Conservation (phyloP, 2,329 filamentous ascomycete genomes). For the Fusarium sp. region DNA sequence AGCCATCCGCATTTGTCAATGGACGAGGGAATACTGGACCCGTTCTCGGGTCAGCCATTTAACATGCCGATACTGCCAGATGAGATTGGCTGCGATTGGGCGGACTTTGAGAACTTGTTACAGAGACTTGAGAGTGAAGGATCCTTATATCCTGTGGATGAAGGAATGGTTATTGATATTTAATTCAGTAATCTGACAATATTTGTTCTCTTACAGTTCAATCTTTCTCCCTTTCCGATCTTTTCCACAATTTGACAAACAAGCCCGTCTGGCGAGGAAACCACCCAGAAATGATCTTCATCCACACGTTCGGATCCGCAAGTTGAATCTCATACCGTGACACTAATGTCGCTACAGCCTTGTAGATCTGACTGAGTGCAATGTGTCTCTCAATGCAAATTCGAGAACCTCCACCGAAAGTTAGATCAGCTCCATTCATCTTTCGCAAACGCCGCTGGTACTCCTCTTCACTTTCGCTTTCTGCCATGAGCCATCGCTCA, state of each 20-base stretch:
- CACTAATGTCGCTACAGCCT: conserved; percentile 58
- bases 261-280: conserved; percentile 16
- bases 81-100: conserved; percentile 18
- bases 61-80: conserved; percentile 1
- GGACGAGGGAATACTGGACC: background rate
- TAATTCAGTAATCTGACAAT: background rate
- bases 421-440: conserved; percentile 53
- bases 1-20: background rate
- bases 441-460: conserved; percentile 47
- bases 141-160: background rate
- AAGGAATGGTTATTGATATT: background rate
- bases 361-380: conserved; percentile 53
- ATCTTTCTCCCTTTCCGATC: too few species aligned
- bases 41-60: background rate
- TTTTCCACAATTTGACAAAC: conserved; percentile 2
- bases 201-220: too few species aligned
- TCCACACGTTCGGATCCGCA: conserved; percentile 41
- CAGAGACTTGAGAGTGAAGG: conserved; percentile 7
- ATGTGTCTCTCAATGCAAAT: conserved; percentile 52
- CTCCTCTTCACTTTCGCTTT: too few species aligned
- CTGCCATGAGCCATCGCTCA: conserved; percentile 65
- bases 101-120: conserved; percentile 5
- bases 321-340: conserved; percentile 52
- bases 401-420: conserved; percentile 51
- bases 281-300: conserved; percentile 19